A percentile compares a stretch with the other conserved stretches of the same genome.
phyloP scores from a whole-genome alignment of 2,329 filamentous ascomycete genomes.

The Sporothrix brasiliensis region DNA sequence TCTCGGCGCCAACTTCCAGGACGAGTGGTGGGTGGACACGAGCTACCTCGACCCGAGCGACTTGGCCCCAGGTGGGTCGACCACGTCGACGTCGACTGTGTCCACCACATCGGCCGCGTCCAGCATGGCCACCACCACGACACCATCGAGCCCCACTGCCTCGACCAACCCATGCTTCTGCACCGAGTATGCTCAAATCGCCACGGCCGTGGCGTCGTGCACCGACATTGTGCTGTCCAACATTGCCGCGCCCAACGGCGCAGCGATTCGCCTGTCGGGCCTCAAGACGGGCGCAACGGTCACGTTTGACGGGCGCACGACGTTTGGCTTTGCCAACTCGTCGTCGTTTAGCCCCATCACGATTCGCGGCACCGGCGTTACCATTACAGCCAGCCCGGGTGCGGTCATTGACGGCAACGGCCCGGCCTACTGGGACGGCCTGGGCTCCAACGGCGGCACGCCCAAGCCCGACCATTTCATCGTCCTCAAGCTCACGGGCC shows the following conservation, averaged over 20 bases:
- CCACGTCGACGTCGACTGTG: not conserved
- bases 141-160: not conserved
- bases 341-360: not conserved
- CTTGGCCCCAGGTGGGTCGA: not conserved
- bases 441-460: slow-evolving; percentile 3
- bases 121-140: not conserved
- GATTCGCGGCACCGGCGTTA: not conserved
- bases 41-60: not conserved
- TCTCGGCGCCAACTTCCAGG: not conserved
- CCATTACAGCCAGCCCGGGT: not conserved
- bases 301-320: not conserved
- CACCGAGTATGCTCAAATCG: not conserved
- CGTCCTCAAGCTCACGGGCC: not conserved
- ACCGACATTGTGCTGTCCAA: slow-evolving; percentile 19
- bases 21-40: slow-evolving; percentile 20
- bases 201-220: slow-evolving; percentile 3
- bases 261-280: not conserved
- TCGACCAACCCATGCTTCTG: not conserved
- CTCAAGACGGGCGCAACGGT: not conserved
- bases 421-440: not conserved
- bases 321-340: not conserved
- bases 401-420: slow-evolving; percentile 19
- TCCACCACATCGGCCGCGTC: not conserved
- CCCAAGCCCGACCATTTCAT: slow-evolving; percentile 5
- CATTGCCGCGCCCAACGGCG: not conserved